Conservation (phyloP, 179 eudicot species). For the Silene vulgaris region DNA sequence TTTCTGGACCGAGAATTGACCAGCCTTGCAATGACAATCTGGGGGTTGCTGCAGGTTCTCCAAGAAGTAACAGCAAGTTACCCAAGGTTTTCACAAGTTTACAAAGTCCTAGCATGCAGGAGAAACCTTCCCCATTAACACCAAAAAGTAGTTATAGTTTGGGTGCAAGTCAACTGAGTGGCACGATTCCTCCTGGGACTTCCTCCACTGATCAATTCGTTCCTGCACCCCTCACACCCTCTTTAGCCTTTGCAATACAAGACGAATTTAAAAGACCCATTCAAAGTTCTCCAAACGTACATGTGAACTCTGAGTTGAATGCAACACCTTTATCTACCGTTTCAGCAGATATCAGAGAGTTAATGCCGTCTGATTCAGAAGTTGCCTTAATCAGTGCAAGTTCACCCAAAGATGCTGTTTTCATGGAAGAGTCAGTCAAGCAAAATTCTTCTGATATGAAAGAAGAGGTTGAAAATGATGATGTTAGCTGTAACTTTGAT, state of each 20-base stretch:
- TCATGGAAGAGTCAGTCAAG: slow-evolving; percentile 33
- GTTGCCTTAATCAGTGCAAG: slow-evolving; percentile 26
- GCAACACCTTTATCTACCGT: slow-evolving; percentile 29
- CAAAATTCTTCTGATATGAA: slow-evolving; percentile 31
- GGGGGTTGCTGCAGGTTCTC: slow-evolving; percentile 31
- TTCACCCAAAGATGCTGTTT: slow-evolving; percentile 25
- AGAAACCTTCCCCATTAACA: slow-evolving; percentile 26
- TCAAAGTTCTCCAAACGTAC: slow-evolving; percentile 36
- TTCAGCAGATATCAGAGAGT: slow-evolving; percentile 29
- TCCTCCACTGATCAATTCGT: slow-evolving; percentile 26
- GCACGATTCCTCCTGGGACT: slow-evolving; percentile 27
- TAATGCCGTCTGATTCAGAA: slow-evolving; percentile 29
- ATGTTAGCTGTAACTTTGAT: slow-evolving; percentile 38
- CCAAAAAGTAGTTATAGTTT: slow-evolving; percentile 15
- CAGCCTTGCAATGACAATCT: slow-evolving; percentile 29
- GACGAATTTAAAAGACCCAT: slow-evolving; percentile 28
- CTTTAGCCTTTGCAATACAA: slow-evolving; percentile 27
- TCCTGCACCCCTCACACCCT: slow-evolving; percentile 32
- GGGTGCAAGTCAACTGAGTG: slow-evolving; percentile 21
- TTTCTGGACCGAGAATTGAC: slow-evolving; percentile 19
- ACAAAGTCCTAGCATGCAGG: slow-evolving; percentile 22
- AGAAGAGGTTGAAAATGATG: slow-evolving; percentile 37
- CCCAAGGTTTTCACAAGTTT: slow-evolving; percentile 32
- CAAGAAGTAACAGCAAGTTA: slow-evolving; percentile 14
- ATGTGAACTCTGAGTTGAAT: slow-evolving; percentile 25